phyloP scores from a whole-genome alignment of 352 stramenopile genomes.

The Pythium brachiatum region DNA sequence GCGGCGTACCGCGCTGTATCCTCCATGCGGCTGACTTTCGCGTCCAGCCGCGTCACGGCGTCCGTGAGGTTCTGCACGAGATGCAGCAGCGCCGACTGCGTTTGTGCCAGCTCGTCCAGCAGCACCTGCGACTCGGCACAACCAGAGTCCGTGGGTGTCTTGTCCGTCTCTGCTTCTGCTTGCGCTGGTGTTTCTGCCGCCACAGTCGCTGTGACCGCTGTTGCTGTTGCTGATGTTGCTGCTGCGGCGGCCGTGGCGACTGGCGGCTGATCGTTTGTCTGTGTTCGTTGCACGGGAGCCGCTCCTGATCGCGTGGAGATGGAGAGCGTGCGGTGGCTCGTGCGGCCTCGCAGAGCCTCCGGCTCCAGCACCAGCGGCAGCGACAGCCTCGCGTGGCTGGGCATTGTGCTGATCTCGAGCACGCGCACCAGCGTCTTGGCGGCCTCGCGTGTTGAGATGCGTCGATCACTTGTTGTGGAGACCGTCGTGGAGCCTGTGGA shows the following conservation, averaged over 20 bases:
- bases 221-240: not conserved
- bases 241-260: not conserved
- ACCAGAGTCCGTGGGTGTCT: not conserved
- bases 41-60: not conserved
- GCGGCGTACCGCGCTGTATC: not conserved
- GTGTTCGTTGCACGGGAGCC: not conserved
- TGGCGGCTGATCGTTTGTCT: not conserved
- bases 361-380: constrained; percentile 10
- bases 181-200: not conserved
- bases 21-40: constrained; percentile 5
- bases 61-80: constrained; percentile 8
- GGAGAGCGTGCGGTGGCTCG: not conserved
- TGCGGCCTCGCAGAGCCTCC: not conserved
- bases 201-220: not conserved
- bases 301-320: not conserved
- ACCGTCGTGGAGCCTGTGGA: not conserved
- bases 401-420: not conserved
- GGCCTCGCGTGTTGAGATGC: constrained; percentile 3
- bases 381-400: not conserved
- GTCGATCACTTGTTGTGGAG: not conserved
- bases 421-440: constrained; percentile 13
- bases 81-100: not conserved
- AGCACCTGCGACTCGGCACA: not conserved
- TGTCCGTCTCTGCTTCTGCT: not conserved
- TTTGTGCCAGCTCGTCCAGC: not conserved